These are phyloP conservation scores for Fagus sylvatica DNA, from an alignment of 306 rosid species.

Conservation along the genomic window DNA sequence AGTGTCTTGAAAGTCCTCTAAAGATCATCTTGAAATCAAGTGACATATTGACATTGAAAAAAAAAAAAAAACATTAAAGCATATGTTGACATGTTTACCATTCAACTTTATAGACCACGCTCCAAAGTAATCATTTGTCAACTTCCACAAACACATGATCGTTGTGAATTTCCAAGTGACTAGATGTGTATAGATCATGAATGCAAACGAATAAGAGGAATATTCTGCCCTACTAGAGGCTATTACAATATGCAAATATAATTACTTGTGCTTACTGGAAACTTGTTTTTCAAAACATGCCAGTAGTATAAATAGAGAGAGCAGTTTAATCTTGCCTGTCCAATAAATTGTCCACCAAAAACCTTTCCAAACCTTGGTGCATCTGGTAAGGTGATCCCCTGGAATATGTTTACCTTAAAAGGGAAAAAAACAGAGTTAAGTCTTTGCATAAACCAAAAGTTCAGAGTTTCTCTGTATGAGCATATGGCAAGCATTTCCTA, in stretches of 20 bases:
- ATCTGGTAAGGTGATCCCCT: conserved; percentile 74
- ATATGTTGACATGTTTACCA: background rate
- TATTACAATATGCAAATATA: background rate
- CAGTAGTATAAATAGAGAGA: conserved; percentile 1
- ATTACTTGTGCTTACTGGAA: background rate
- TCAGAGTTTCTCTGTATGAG: background rate
- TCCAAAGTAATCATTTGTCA: background rate
- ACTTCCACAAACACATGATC: background rate
- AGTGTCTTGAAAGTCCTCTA: background rate
- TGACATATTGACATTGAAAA: background rate
- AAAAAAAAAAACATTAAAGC: background rate
- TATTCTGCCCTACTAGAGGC: background rate
- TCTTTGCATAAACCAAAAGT: conserved; percentile 14
- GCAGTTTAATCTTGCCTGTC: conserved; percentile 65
- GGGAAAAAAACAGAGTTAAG: conserved; percentile 18
- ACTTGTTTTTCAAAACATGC: conserved; percentile 1
- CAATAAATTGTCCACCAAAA: conserved; percentile 89
- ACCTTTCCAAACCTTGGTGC: conserved; percentile 91
- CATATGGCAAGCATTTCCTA: background rate
- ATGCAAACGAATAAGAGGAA: background rate
- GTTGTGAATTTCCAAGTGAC: background rate
- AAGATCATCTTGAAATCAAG: background rate
- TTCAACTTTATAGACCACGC: background rate
- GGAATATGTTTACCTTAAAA: conserved; percentile 71
- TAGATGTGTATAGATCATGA: background rate